Base-by-base conservation (phyloP, 495 filamentous ascomycete genomes). In the Halenospora varia region DNA sequence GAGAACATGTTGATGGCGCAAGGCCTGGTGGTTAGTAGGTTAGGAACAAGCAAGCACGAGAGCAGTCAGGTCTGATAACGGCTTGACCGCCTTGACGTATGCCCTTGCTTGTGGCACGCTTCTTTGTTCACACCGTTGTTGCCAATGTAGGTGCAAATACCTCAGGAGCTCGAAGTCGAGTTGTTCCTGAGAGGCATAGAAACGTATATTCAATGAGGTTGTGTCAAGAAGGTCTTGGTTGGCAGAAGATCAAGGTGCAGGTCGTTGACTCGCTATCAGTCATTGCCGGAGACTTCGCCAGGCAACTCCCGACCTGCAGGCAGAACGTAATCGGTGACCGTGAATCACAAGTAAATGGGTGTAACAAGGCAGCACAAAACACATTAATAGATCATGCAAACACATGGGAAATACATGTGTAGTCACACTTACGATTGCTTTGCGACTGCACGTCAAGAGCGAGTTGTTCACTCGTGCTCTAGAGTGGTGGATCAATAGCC, bases 1-100 rank as follows among this genome's bases (percentile, higher is more conserved):
- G 93, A 97, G 74, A 97, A 97, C 93, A 97, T 97, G 29, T 54
- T 64, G 23, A 24, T 10, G 29, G 24, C 23, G 22, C 45, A 19
- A 10, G 39, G 50, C 48, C 25, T 42, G 20, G 51, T 35, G 15
- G 52, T 51, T 19, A 17, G 22, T 10, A 8, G 25, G 22, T 46
- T 19, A 15, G 20, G 2, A 22, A 35, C 2, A 11, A 56, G 18
- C 10, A n/a, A 10, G 25, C 4, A 11, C 1, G 2, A 18, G 39
- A 20, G 24, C 15, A 23, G 1, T 24, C 8, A 20, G 15, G 26
- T 25, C 23, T 22, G 58, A 61, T 61, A 55, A 58, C 53, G 49
- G 44, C 11, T 53, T 48, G 44, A 48, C 25, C 53, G 44, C 23
- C 19, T 25, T 2, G 13, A 11, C 4, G 39, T 4, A 9, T 24